These are phyloP conservation scores for Kwoniella sp. DNA, from an alignment of 768 basidiomycete genomes.

Conservation along the genomic window DNA sequence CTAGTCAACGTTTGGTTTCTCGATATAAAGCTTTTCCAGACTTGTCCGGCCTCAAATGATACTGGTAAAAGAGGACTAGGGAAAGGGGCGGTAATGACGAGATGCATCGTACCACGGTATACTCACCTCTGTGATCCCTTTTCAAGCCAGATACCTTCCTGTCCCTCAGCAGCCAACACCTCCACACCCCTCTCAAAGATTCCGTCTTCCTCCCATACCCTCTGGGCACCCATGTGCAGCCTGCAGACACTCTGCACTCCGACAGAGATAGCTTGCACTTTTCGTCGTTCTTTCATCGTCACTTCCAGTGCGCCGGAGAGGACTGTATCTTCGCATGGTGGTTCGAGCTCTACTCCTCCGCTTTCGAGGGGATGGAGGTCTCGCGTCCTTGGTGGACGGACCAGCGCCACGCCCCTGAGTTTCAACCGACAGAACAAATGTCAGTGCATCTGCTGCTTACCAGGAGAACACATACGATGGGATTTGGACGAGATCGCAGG, in stretches of 20 bases:
- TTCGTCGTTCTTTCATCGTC: conserved; percentile 46
- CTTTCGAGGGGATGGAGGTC: conserved; percentile 37
- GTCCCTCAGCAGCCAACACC: conserved; percentile 28
- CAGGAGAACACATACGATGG: no score
- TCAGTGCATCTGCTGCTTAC: no score
- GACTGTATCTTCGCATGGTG: conserved; percentile 49
- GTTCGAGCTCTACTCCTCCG: conserved; percentile 17
- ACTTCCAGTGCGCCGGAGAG: conserved; percentile 47
- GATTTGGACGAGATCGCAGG: no score
- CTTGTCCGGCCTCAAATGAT: no score
- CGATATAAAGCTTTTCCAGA: no score
- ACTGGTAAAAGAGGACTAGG: no score
- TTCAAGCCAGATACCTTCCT: conserved; percentile 47
- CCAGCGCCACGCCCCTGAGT: conserved; percentile 42
- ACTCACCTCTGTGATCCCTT: conserved; percentile 34
- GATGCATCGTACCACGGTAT: no score
- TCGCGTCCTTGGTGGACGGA: conserved; percentile 32
- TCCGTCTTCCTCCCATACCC: conserved; percentile 50
- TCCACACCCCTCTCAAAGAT: conserved; percentile 46
- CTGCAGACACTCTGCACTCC: conserved; percentile 41
- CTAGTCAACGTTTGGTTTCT: background rate
- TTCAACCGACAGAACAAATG: no score
- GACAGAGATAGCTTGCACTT: conserved; percentile 37
- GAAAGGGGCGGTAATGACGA: no score
- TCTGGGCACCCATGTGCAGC: conserved; percentile 32